Percentiles rank a stretch among this genome's conserved stretches.
phyloP scores from a whole-genome alignment of 2,329 filamentous ascomycete genomes.

The Hypoxylon sp. region DNA sequence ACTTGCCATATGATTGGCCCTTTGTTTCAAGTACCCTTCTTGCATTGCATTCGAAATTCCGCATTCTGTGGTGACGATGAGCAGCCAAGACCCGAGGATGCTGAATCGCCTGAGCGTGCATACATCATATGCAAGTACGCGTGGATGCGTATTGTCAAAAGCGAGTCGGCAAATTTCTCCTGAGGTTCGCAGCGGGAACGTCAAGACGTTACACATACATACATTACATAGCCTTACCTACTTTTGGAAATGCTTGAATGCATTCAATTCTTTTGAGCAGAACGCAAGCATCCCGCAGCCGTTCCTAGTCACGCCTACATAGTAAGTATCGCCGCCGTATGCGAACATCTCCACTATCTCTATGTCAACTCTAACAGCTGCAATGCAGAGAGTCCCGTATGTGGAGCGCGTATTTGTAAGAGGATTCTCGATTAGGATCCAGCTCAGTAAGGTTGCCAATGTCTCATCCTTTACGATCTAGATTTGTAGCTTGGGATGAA shows the following conservation, averaged over 20 bases:
- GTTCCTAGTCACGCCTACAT: neutral
- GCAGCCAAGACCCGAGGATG: slow-evolving; percentile 27
- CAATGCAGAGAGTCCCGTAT: slow-evolving; percentile 17
- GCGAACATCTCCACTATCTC: slow-evolving; percentile 12
- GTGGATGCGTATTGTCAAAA: slow-evolving; percentile 24
- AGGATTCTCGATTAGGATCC: slow-evolving; percentile 7
- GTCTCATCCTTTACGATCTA: slow-evolving; percentile 22
- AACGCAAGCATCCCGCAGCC: slow-evolving; percentile 12
- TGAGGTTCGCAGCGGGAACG: slow-evolving; percentile 22
- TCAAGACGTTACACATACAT: slow-evolving; percentile 25
- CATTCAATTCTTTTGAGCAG: slow-evolving; percentile 8
- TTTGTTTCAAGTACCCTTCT: slow-evolving; percentile 30
- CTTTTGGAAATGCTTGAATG: slow-evolving; percentile 3
- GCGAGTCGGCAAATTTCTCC: slow-evolving; percentile 32
- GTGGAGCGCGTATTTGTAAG: slow-evolving; percentile 10
- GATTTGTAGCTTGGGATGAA: slow-evolving; percentile 4
- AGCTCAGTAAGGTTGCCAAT: slow-evolving; percentile 10
- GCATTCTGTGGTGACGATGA: slow-evolving; percentile 27
- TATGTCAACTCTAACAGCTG: slow-evolving; percentile 6
- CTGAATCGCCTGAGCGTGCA: slow-evolving; percentile 39
- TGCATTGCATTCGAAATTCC: slow-evolving; percentile 17
- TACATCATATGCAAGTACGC: slow-evolving; percentile 22
- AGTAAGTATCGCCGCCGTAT: slow-evolving; percentile 1
- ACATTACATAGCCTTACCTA: neutral
- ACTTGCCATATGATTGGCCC: slow-evolving; percentile 25